Base-by-base conservation (phyloP, 2,329 filamentous ascomycete genomes). In the Pseudocercospora fijiensis region DNA sequence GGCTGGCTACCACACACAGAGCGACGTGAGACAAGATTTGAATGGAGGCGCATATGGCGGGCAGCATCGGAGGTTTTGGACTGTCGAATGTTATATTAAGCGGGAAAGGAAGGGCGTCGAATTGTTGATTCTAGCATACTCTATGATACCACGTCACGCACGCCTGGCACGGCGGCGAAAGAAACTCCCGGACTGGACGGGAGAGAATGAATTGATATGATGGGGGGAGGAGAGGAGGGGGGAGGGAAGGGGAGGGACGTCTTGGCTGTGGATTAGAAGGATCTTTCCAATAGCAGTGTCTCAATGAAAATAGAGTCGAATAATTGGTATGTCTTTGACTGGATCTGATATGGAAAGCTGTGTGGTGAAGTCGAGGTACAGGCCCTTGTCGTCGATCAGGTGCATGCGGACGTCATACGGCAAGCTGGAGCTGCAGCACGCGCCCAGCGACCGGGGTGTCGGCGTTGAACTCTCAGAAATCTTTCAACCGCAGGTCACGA, bases 1-100 rank as follows among this genome's bases (percentile, higher is more conserved):
- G 52, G 52, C 52, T 56, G 52, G 52, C 52, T 33, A 37, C 52
- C 52, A 56, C 52, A 53, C 49, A 56, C 8, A 56, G 49, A 22
- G 26, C 26, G 6, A 56, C 22, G 27, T 37, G 18, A 30, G 27
- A 37, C 52, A 56, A 37, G 1, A 56, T 56, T 9, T 37, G 52
- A 37, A 37, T 37, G 52, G 18, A 16, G 49, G 49, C 24, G 22
- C 49, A 53, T 28, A 16, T 16, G 28, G n/a, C 9, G 27, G 52
- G 52, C 52, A 56, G 52, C 52, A 56, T 56, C 27, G 52, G 52
- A 56, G 49, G 49, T 11, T 9, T 56, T 24, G 13, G 45, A 30
- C 52, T 10, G 27, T 30, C 27, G n/a, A 18, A n/a, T 56, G 52
- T 30, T 22, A n/a, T 8, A 33, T 56, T 20, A 20, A 28, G 52